Base-by-base conservation (phyloP, 2,329 filamentous ascomycete genomes). In the Aspergillus aculeatus region DNA sequence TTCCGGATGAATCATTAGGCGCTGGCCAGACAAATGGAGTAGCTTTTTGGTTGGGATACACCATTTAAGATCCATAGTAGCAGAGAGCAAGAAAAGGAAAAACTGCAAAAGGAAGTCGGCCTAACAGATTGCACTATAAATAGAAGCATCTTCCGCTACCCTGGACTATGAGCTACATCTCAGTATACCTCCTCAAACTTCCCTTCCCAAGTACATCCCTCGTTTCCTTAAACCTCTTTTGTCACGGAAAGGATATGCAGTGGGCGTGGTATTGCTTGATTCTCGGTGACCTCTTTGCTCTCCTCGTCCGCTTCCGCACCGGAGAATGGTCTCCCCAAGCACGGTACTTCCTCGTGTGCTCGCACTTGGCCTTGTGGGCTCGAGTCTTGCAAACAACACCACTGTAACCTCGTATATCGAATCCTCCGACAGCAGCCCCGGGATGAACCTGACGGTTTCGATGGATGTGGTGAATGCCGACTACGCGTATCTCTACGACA, bases 391-490 rank as follows among this genome's bases (percentile, higher is more conserved):
- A 24, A 16, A 29, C 38, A 31, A 56, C 54, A 49, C 38, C 38
- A 44, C 19, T 11, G 26, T 50, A 6, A 56, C 21, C 54, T 47
- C 29, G 44, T 32, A 21, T 14, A 29, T 21, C 3, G 16, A 24
- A 6, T 16, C 32, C 29, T 16, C 44, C 3, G 44, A 49, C 26
- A 32, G 54, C 4, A 21, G 41, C 16, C 9, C 5, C 6, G 12
- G 5, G 11, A 19, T 31, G 12, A 55, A 56, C 6, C 24, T 56
- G 54, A 56, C 54, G 4, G 44, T 50, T 3, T 48, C 11, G 2
- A 23, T 56, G 29, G 29, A 47, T n/a, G 47, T 56, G 26, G 44
- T 50, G 16, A 56, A 38, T 23, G 29, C 44, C 54, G 54, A 56
- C 47, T 56, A 56, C 21, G 44, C 47, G n/a, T 56, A 21, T 23